Evolutionary conservation across 192 early-diverging fungal species (phyloP).

Genomic region (Oehlia diaphana): DNA sequence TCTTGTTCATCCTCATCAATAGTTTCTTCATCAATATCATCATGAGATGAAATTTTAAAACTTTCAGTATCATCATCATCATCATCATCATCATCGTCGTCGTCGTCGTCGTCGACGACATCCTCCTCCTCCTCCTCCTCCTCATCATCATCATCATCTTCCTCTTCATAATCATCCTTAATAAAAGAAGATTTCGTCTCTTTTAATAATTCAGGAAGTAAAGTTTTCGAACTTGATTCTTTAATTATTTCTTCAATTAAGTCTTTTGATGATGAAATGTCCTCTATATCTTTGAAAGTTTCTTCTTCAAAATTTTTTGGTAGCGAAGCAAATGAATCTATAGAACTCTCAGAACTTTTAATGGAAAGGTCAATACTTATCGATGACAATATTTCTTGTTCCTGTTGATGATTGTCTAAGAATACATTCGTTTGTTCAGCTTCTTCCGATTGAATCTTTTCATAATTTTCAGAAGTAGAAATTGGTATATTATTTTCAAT

Average conservation of each 20-base stretch:
- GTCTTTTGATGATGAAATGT: background rate
- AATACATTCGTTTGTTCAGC: background rate
- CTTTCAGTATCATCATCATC: background rate
- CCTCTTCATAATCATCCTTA: background rate
- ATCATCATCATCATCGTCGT: background rate
- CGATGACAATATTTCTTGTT: slow-evolving; percentile 28
- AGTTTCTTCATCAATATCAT: slow-evolving; percentile 25
- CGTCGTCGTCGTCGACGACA: no score
- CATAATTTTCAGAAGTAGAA: no score
- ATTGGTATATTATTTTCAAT: slow-evolving; percentile 14
- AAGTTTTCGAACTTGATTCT: background rate
- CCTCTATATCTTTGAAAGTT: background rate
- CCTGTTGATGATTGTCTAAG: slow-evolving; percentile 14
- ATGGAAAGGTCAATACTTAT: background rate
- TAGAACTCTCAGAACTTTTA: background rate
- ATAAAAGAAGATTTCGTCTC: background rate
- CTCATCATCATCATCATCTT: background rate
- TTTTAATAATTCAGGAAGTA: background rate
- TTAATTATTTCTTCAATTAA: background rate
- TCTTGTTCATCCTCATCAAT: slow-evolving; percentile 21
- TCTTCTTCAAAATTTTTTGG: background rate
- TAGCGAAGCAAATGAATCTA: background rate
- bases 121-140: background rate
- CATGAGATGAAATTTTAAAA: background rate
- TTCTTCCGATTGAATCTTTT: background rate